Conservation (phyloP, 345 rosid species). For the Carallia brachiata region DNA sequence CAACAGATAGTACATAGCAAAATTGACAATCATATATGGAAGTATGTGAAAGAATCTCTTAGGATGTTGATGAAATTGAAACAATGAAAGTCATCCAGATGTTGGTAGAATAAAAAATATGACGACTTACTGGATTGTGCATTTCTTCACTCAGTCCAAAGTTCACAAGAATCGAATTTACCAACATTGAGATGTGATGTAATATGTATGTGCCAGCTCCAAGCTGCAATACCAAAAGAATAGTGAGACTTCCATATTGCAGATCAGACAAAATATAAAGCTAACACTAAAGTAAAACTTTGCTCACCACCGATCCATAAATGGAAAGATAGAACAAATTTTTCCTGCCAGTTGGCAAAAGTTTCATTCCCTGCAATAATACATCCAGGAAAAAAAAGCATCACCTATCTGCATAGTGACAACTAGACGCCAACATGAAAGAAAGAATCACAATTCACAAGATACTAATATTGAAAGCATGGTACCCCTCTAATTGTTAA, state of each 20-base stretch:
- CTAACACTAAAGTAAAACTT: slow-evolving; percentile 7
- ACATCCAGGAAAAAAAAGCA: neutral
- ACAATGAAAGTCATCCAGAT: too few relatives aligned
- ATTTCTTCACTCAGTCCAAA: slow-evolving; percentile 89
- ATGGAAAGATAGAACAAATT: slow-evolving; percentile 58
- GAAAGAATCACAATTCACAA: neutral
- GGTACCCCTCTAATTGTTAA: too few relatives aligned
- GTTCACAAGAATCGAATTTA: slow-evolving; percentile 67
- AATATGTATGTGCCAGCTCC: slow-evolving; percentile 82
- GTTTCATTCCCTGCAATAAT: slow-evolving; percentile 63
- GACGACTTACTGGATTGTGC: slow-evolving; percentile 75
- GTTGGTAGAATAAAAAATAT: too few relatives aligned
- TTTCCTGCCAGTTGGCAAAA: slow-evolving; percentile 73
- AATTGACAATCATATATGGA: neutral
- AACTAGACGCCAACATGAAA: neutral
- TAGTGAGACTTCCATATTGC: slow-evolving; percentile 15
- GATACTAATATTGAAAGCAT: neutral
- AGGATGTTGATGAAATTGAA: neutral
- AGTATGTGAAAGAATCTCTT: too few relatives aligned
- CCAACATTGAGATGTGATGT: slow-evolving; percentile 74
- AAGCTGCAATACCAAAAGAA: slow-evolving; percentile 45
- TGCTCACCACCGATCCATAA: slow-evolving; percentile 69
- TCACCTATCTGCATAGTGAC: neutral
- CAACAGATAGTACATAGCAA: too few relatives aligned
- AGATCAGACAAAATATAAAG: neutral